Evolutionary conservation across 1,284 basidiomycete genomes (phyloP).

Genomic region (Farysia itapuensis): DNA sequence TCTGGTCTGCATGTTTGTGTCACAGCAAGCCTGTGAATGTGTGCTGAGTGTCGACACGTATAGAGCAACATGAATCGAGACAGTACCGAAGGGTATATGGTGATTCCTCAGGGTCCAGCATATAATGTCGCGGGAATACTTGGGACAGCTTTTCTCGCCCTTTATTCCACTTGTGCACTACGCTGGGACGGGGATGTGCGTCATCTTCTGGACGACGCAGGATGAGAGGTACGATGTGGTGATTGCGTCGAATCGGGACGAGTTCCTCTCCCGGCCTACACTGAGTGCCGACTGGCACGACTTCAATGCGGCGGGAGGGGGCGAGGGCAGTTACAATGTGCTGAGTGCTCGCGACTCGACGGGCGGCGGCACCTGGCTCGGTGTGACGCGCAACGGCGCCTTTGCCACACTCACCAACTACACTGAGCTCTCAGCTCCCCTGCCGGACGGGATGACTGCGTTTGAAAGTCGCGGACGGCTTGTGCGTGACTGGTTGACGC

Average conservation of each 20-base stretch:
- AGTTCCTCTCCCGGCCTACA: slow-evolving; percentile 40
- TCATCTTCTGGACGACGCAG: slow-evolving; percentile 33
- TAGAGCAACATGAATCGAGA: too few relatives aligned
- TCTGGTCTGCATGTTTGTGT: too few relatives aligned
- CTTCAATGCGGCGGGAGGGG: slow-evolving; percentile 7
- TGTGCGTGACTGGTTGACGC: slow-evolving; percentile 28
- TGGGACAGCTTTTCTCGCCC: too few relatives aligned
- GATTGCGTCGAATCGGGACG: slow-evolving; percentile 47
- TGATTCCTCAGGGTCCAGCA: too few relatives aligned
- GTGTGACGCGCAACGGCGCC: slow-evolving; percentile 26
- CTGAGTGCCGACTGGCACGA: slow-evolving; percentile 36
- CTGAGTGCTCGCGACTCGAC: slow-evolving; percentile 32
- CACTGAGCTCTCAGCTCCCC: slow-evolving; percentile 28
- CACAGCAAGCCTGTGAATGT: too few relatives aligned
- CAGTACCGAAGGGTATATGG: too few relatives aligned
- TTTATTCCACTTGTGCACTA: too few relatives aligned
- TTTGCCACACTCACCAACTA: slow-evolving; percentile 50
- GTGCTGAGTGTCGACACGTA: too few relatives aligned
- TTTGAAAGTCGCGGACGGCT: slow-evolving; percentile 37
- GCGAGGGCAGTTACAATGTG: slow-evolving; percentile 3
- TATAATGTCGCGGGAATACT: too few relatives aligned
- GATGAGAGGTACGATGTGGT: slow-evolving; percentile 29
- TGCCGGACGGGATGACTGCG: slow-evolving; percentile 10
- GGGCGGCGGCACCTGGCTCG: slow-evolving; percentile 53
- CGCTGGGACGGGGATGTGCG: slow-evolving; percentile 24